Evolutionary conservation across 108 stramenopile genomes (phyloP), one percentile per base, ranked within the genome.

Genomic region (Cyclotella cryptica): DNA sequence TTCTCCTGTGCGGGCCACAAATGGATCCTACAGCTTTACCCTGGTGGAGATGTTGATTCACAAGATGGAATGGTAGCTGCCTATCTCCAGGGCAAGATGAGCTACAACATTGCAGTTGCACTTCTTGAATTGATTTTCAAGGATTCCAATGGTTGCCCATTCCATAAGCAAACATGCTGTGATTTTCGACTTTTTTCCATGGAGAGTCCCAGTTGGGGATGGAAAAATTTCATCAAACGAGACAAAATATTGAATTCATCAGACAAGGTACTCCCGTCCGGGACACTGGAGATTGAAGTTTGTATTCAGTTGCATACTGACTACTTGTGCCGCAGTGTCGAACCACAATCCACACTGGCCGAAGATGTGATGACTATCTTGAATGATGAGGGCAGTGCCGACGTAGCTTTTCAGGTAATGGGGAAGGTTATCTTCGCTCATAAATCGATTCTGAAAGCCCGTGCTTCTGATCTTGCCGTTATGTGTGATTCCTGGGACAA

Each of bases 391-490:
- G 61, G 35, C 8, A 41, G 30, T 15, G n/a, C 35, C 1, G 61
- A 62, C 39, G 3, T 62, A 1, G 4, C 40, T 19, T 62, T 62
- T 21, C 15, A 9, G 15, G 29, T 62, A 17, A 62, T 35, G 19
- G 61, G 61, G 19, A 40, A 17, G 13, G 18, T 8, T 2, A 29
- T 71, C 22, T n/a, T 18, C 4, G 70, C 57, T 21, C 70, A 71
- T 58, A 53, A 57, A 58, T 17, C 4, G 18, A 59, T 58, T 39
- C 8, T 71, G 55, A 41, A 39, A 35, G 21, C 70, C 3, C 27
- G 55, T n/a, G 46, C 22, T 18, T 9, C 54, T 35, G 35, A 28
- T 71, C 55, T 71, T 40, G 44, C 44, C 7, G 70, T 14, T 19
- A 28, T 71, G 35, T 44, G 42, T 6, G 70, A 58, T 27, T 10